phyloP scores from a whole-genome alignment of 495 filamentous ascomycete genomes.

The Penicillium longicatenatum region DNA sequence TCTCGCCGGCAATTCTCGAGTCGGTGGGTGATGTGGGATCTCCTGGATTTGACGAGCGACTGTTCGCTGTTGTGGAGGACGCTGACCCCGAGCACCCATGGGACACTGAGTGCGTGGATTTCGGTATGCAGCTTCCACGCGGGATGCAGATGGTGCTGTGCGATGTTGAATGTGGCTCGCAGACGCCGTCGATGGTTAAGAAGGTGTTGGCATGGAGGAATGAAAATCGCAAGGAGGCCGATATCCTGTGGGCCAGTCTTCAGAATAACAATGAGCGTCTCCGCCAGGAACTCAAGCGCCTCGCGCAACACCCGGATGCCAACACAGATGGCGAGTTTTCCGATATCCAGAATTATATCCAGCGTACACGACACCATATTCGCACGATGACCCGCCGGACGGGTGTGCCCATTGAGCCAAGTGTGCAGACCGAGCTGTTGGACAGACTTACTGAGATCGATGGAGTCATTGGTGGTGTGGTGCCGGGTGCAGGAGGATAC shows the following conservation, averaged over 20 bases:
- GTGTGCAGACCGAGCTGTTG: slow-evolving; percentile 78
- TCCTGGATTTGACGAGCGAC: slow-evolving; percentile 62
- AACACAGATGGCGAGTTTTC: slow-evolving; percentile 32
- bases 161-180: slow-evolving; percentile 92
- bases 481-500: slow-evolving; percentile 92
- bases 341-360: slow-evolving; percentile 45
- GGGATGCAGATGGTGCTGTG: slow-evolving; percentile 82
- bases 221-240: slow-evolving; percentile 64
- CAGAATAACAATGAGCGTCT: slow-evolving; percentile 75
- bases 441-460: slow-evolving; percentile 70
- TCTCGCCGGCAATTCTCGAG: slow-evolving; percentile 76
- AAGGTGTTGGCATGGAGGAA: slow-evolving; percentile 82
- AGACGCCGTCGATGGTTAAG: slow-evolving; percentile 94
- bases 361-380: slow-evolving; percentile 60
- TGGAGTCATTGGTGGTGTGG: slow-evolving; percentile 88
- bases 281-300: slow-evolving; percentile 57
- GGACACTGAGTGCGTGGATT: slow-evolving; percentile 75
- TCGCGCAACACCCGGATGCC: slow-evolving; percentile 36
- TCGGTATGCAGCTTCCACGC: slow-evolving; percentile 62
- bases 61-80: slow-evolving; percentile 67
- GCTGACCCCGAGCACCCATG: slow-evolving; percentile 54
- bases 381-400: slow-evolving; percentile 72
- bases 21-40: slow-evolving; percentile 63
- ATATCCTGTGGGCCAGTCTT: slow-evolving; percentile 68
- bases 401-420: slow-evolving; percentile 88